These are phyloP conservation scores for Thraustochytrium sp. DNA, from an alignment of 352 stramenopile species.

Conservation along the genomic window DNA sequence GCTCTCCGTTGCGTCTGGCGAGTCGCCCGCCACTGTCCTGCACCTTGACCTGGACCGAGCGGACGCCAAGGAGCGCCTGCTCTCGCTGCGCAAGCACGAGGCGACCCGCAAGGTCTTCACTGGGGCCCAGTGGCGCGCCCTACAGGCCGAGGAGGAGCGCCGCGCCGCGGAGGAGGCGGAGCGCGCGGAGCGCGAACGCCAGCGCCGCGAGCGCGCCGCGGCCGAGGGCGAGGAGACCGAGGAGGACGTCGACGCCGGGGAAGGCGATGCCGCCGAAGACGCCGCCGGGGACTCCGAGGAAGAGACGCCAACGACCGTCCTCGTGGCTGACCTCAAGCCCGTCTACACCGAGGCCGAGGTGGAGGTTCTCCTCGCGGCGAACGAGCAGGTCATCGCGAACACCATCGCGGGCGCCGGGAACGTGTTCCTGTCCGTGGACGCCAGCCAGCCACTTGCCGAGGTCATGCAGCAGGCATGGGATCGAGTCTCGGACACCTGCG, in stretches of 20 bases:
- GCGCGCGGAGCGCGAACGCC: neutral
- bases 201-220: too few relatives aligned
- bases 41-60: neutral
- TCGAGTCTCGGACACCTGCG: neutral
- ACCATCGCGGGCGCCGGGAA: neutral
- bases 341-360: neutral
- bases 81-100: neutral
- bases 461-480: neutral
- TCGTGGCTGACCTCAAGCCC: neutral
- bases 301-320: neutral
- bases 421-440: neutral
- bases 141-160: neutral
- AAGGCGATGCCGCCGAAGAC: neutral
- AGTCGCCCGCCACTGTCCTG: neutral
- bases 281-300: neutral
- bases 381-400: neutral
- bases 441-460: neutral
- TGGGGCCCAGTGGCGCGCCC: neutral
- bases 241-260: neutral
- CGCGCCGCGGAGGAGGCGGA: neutral
- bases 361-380: neutral
- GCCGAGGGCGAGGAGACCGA: neutral
- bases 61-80: neutral
- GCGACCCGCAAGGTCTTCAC: neutral
- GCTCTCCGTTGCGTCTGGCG: too few relatives aligned